Evolutionary conservation across 139 green algal genomes (phyloP).

Genomic region (Tetradesmus lagerheimii): DNA sequence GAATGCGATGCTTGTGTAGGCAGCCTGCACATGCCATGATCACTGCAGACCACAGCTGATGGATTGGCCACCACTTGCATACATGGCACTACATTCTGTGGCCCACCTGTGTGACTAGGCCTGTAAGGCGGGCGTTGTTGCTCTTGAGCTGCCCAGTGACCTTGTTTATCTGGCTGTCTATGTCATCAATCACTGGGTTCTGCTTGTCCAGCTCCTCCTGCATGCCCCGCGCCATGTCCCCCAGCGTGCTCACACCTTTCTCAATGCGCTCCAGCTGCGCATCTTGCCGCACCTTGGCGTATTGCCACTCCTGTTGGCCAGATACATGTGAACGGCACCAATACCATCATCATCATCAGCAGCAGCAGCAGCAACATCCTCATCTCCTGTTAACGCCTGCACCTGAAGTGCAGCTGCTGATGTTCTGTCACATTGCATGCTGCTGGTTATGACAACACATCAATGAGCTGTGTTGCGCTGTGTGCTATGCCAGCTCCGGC

Average conservation of each 20-base stretch:
- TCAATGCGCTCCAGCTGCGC: constrained; percentile 82
- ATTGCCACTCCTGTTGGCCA: constrained; percentile 71
- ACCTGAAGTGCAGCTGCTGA: neutral
- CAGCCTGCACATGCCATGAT: neutral
- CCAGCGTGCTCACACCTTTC: constrained; percentile 74
- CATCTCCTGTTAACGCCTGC: neutral
- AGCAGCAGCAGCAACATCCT: neutral
- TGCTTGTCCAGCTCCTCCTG: constrained; percentile 83
- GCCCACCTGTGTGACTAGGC: constrained; percentile 73
- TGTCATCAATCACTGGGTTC: constrained; percentile 83
- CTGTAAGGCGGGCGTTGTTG: constrained; percentile 90
- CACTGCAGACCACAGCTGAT: neutral
- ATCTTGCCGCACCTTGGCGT: constrained; percentile 80
- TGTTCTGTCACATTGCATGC: neutral
- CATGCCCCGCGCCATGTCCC: constrained; percentile 83
- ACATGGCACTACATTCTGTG: neutral
- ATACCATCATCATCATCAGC: too few species aligned
- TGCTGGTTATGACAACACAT: neutral
- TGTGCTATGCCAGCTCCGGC: too few species aligned
- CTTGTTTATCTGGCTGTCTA: constrained; percentile 82
- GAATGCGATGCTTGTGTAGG: too few species aligned
- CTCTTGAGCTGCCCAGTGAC: constrained; percentile 79
- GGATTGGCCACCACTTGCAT: too few species aligned
- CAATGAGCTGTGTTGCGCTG: too few species aligned
- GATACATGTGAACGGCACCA: too few species aligned